Evolutionary conservation across 2,329 filamentous ascomycete genomes (phyloP), one percentile per base, ranked within the genome.

Genomic region (Diaporthe ampelina): DNA sequence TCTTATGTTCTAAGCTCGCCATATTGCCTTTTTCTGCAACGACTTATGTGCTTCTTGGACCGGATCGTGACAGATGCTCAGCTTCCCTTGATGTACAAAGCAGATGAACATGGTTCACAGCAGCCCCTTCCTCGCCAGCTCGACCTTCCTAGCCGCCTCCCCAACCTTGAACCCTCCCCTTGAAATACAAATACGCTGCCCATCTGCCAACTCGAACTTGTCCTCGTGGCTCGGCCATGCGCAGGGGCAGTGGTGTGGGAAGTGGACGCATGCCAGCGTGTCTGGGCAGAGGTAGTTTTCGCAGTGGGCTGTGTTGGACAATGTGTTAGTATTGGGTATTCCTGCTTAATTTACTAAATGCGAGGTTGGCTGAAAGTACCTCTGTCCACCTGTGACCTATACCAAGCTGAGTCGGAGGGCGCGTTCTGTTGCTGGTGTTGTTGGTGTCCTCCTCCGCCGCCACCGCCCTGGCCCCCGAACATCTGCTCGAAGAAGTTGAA

Each of bases 401-500:
- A 98, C 87, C 94, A 93, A 32, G 87, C 86, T 19, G 94, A 93
- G 84, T 98, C 96, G 80, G 94, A 97, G 2, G 94, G 90, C 37
- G 94, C 94, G 82, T 98, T 97, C 80, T 94, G 93, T 35, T 91
- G 90, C 78, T 92, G 88, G 73, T 91, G 82, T 63, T 89, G 84
- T 77, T 91, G 89, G 73, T 90, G 79, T 8, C 56, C 56, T 15
- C 63, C 79, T 77, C 74, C 76, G 15, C 82, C 80, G 59, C 81
- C 82, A 59, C 82, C 82, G 76, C 85, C 85, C 75, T 88, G 87
- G 78, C 90, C 90, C 79, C 91, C 89, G 83, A 99, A 98, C 94
- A 98, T 98, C 80, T 98, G 95, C 83, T 98, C 95, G 85, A 98
- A 99, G 90, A 99, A 98, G 81, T 94, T 93, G 83, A 98, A 98